A percentile compares a stretch with the other conserved stretches of the same genome.
These are phyloP conservation scores for Aureobasidium sp. DNA, from an alignment of 2,329 filamentous ascomycete genomes.

Conservation along the genomic window DNA sequence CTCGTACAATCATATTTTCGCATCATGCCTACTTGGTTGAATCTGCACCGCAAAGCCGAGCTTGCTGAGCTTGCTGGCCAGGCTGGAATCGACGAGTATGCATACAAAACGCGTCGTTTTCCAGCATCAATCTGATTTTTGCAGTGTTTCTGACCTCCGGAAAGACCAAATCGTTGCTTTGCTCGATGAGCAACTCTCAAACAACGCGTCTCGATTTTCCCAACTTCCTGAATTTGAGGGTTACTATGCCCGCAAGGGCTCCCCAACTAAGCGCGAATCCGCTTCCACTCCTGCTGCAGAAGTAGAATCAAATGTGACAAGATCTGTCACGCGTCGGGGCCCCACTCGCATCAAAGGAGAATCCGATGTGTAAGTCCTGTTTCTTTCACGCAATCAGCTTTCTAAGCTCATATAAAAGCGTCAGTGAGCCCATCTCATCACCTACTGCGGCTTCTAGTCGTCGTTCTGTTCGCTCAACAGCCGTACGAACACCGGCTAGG, in stretches of 20 bases:
- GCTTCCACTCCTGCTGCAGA: conserved; percentile 22
- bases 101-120: conserved; percentile 22
- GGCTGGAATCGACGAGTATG: conserved; percentile 67
- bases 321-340: conserved; percentile 27
- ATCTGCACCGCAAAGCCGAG: conserved; percentile 74
- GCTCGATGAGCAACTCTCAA: conserved; percentile 65
- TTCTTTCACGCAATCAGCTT: not conserved
- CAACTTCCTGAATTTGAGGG: conserved; percentile 59
- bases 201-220: conserved; percentile 59
- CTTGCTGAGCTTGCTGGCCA: conserved; percentile 66
- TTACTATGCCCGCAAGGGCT: conserved; percentile 67
- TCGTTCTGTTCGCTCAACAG: not conserved
- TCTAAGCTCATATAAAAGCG: not conserved
- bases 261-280: conserved; percentile 42
- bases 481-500: not conserved
- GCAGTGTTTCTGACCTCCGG: conserved; percentile 15
- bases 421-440: conserved; percentile 1
- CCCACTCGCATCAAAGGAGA: conserved; percentile 32
- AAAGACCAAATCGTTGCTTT: conserved; percentile 73
- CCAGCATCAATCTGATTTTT: not conserved
- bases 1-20: conserved; percentile 29
- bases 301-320: conserved; percentile 23
- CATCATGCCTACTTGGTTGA: conserved; percentile 68
- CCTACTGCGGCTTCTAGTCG: not conserved
- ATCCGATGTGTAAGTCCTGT: conserved; percentile 23